A percentile compares a stretch with the other conserved stretches of the same genome.
These are phyloP conservation scores for Syzygium aromaticum DNA, from an alignment of 345 rosid species.

Conservation along the genomic window DNA sequence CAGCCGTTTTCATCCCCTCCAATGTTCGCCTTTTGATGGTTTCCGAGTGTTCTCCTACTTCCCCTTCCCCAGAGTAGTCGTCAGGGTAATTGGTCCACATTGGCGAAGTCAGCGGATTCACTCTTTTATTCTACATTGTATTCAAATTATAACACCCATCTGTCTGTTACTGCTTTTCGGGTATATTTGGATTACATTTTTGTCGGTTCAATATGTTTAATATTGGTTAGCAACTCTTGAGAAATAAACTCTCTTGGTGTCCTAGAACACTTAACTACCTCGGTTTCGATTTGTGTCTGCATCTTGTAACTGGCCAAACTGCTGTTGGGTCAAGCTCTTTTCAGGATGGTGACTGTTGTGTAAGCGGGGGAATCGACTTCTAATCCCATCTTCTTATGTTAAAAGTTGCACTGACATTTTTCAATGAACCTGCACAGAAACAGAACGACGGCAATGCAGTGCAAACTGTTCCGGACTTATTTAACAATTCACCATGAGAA, in stretches of 20 bases:
- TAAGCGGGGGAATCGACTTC: neutral
- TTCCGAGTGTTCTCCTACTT: slow-evolving; percentile 14
- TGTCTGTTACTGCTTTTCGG: slow-evolving; percentile 3
- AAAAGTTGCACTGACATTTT: neutral
- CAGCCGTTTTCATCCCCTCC: slow-evolving; percentile 20
- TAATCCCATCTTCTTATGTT: neutral
- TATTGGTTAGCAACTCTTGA: neutral
- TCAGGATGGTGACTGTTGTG: neutral
- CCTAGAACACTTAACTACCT: neutral
- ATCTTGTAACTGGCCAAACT: neutral
- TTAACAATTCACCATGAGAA: neutral
- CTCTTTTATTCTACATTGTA: slow-evolving; percentile 17
- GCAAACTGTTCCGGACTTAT: neutral
- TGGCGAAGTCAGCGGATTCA: slow-evolving; percentile 8
- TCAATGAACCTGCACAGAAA: neutral
- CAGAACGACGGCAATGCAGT: neutral
- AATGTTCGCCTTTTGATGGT: slow-evolving; percentile 3
- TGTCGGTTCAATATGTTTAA: neutral
- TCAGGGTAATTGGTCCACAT: slow-evolving; percentile 7
- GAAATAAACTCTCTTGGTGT: neutral
- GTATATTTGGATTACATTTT: slow-evolving; percentile 3
- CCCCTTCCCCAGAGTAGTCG: slow-evolving; percentile 13
- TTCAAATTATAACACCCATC: slow-evolving; percentile 2
- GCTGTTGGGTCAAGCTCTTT: neutral
- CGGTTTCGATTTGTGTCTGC: neutral